Base-by-base conservation (phyloP, 2,329 filamentous ascomycete genomes). In the Trichoderma sp. region DNA sequence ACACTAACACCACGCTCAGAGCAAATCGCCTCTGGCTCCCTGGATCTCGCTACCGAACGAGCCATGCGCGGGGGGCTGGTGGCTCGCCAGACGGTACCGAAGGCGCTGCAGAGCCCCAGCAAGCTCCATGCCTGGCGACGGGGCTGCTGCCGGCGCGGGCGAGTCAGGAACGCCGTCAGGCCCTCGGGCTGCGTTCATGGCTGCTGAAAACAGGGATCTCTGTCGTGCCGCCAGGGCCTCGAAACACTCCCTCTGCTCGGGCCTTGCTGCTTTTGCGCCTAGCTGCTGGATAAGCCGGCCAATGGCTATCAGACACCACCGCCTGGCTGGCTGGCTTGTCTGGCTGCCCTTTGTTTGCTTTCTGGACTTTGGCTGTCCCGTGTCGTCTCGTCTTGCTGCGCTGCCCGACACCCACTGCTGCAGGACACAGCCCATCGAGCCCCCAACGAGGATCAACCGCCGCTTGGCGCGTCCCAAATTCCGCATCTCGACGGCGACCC, bases 161-260 rank as follows among this genome's bases (percentile, higher is more conserved):
- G 62, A 70, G 68, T 60, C 68, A 70, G 62, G 68, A 47, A 67
- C 55, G 62, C 68, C 62, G 62, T 65, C 57, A 56, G 59, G 52
- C 27, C 16, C 29, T 56, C 55, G 62, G 61, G 68, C 68, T 67
- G 62, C 55, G 21, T 60, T 64, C 27, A 53, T 70, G 68, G 47
- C 68, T 70, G 68, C 68, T 70, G 68, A 70, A 70, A 70, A 70
- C 68, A 70, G 68, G 68, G 68, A 70, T 70, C 59, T 47, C 40
- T n/a, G 55, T 64, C 21, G 61, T 47, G 60, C 67, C 67, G 62
- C 67, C 66, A 49, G 52, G 55, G 43, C 67, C 53, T 29, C 57
- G 58, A 68, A 68, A 43, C 47, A 31, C 31, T 64, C 33, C 66
- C 66, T 68, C 33, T 59, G 43, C 29, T 58, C 63, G 63, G 63